Evolutionary conservation across 306 rosid species (phyloP).

Genomic region (Astragalus membranaceus): DNA sequence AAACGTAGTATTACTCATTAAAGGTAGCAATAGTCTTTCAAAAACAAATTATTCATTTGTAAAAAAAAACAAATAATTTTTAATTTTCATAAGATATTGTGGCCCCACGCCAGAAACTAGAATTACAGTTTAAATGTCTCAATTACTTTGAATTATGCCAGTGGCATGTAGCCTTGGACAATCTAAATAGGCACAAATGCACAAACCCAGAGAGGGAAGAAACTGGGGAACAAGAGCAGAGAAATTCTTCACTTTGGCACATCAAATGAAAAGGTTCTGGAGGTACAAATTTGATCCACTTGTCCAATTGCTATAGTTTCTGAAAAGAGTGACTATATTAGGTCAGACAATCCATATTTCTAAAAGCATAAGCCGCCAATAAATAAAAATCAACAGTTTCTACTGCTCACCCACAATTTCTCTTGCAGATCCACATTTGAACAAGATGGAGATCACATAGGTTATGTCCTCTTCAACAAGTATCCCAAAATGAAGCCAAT

Average conservation of each 20-base stretch:
- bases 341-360: background rate
- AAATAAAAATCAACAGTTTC: background rate
- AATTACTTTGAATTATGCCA: background rate
- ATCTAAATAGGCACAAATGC: background rate
- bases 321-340: background rate
- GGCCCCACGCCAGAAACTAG: no score
- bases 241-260: background rate
- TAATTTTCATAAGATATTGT: no score
- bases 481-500: constrained; percentile 12
- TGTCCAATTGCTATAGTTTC: background rate
- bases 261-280: background rate
- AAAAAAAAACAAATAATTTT: no score
- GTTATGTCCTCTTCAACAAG: constrained; percentile 4
- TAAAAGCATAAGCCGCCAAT: background rate
- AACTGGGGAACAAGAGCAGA: background rate
- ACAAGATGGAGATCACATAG: background rate
- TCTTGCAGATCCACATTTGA: background rate
- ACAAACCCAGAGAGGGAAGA: background rate
- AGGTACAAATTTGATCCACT: background rate
- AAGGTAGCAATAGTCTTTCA: no score
- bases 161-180: background rate
- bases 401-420: background rate
- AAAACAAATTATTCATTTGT: no score
- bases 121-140: background rate
- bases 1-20: no score